phyloP scores from a whole-genome alignment of 2,329 filamentous ascomycete genomes.

The Blastomyces emzantsi region DNA sequence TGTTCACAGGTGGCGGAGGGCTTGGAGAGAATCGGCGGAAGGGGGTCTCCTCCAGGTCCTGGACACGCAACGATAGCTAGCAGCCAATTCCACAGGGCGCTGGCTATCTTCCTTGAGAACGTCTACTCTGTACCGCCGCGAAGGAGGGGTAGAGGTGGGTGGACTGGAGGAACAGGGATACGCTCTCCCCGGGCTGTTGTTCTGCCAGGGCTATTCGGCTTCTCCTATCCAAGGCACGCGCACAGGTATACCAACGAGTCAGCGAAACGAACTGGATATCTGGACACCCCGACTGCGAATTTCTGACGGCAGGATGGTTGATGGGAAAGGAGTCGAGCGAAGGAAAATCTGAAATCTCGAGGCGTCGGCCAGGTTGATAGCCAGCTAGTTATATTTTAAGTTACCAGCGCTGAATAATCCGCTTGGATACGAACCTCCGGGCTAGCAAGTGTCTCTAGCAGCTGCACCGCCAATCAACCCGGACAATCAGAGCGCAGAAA shows the following conservation, averaged over 20 bases:
- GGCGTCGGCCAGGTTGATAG: not conserved
- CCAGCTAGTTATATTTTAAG: not conserved
- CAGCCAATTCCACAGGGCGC: not conserved
- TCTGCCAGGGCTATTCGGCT: not conserved
- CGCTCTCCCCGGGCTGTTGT: not conserved
- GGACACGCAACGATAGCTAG: not conserved
- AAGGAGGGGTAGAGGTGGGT: constrained; percentile 2
- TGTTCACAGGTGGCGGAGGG: not conserved
- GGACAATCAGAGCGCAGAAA: not conserved
- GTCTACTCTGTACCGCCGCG: not conserved
- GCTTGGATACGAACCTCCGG: not conserved
- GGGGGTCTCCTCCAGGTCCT: not conserved
- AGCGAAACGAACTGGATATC: not conserved
- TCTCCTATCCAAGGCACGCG: not conserved
- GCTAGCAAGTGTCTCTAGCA: not conserved
- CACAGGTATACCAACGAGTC: not conserved
- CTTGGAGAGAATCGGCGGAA: not conserved
- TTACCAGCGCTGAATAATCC: constrained; percentile 1
- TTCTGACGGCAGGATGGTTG: not conserved
- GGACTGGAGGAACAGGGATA: not conserved
- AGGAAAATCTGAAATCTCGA: not conserved
- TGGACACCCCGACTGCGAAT: not conserved
- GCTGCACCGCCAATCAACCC: not conserved
- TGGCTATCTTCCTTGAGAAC: not conserved
- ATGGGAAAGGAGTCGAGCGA: not conserved